phyloP scores from a whole-genome alignment of 148 eudicot species.

The Silene latifolia region DNA sequence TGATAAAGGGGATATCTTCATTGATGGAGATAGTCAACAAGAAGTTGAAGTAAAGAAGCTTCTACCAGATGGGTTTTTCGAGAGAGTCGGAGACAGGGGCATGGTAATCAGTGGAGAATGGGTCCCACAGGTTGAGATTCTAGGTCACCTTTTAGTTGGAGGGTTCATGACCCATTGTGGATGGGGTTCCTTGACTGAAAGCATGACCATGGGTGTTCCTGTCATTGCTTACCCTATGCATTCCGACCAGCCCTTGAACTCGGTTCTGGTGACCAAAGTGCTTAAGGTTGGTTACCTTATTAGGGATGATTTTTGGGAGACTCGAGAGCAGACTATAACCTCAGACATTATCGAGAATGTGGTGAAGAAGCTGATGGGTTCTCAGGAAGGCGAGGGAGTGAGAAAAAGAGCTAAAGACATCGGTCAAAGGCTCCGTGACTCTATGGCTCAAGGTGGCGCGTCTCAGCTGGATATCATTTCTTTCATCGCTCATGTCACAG shows the following conservation, averaged over 20 bases:
- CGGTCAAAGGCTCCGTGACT: slow-evolving; percentile 14
- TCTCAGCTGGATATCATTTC: slow-evolving; percentile 39
- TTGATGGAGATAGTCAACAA: neutral
- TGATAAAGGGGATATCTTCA: slow-evolving; percentile 9
- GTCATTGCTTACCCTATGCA: slow-evolving; percentile 10
- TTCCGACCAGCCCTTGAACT: slow-evolving; percentile 36
- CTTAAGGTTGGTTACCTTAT: slow-evolving; percentile 33
- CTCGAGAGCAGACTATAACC: slow-evolving; percentile 24
- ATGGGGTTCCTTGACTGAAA: slow-evolving; percentile 10
- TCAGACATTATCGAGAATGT: slow-evolving; percentile 16
- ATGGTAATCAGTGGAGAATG: slow-evolving; percentile 5
- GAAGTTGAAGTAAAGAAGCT: neutral
- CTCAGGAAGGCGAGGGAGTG: slow-evolving; percentile 36
- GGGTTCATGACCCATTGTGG: slow-evolving; percentile 20
- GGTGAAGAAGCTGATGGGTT: slow-evolving; percentile 37
- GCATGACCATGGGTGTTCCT: slow-evolving; percentile 12
- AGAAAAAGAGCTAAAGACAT: slow-evolving; percentile 37
- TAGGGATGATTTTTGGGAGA: slow-evolving; percentile 34
- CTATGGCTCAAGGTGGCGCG: slow-evolving; percentile 34
- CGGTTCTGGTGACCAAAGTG: slow-evolving; percentile 30
- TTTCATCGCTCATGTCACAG: slow-evolving; percentile 48
- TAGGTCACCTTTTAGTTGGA: slow-evolving; percentile 10
- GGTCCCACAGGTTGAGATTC: slow-evolving; percentile 13
- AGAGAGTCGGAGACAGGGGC: neutral
- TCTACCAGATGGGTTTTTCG: slow-evolving; percentile 7